Percentiles rank a stretch among this genome's conserved stretches.
These are phyloP conservation scores for Fusarium sp. DNA, from an alignment of 2,329 filamentous ascomycete genomes.

Conservation along the genomic window DNA sequence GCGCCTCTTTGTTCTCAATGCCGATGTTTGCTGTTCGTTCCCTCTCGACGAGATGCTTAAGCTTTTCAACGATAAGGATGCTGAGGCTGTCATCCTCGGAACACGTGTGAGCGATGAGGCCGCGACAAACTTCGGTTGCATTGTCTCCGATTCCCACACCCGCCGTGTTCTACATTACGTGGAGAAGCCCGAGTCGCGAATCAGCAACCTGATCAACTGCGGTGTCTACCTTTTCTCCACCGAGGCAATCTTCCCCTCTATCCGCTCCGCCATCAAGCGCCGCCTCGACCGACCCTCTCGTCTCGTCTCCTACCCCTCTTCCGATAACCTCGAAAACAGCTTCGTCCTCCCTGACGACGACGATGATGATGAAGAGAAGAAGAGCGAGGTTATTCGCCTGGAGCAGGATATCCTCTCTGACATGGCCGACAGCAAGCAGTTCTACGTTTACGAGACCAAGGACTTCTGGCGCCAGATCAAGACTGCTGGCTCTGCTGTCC, in stretches of 20 bases:
- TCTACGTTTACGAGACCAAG: slow-evolving; percentile 98
- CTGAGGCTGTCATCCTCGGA: slow-evolving; percentile 94
- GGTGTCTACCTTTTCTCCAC: slow-evolving; percentile 98
- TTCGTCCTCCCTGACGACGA: slow-evolving; percentile 58
- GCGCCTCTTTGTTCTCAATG: slow-evolving; percentile 96
- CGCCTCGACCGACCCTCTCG: slow-evolving; percentile 85
- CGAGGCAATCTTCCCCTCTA: slow-evolving; percentile 95
- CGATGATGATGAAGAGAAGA: slow-evolving; percentile 78
- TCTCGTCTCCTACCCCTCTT: slow-evolving; percentile 93
- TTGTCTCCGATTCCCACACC: slow-evolving; percentile 92
- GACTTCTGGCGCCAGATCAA: slow-evolving; percentile 99
- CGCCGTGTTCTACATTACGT: slow-evolving; percentile 98
- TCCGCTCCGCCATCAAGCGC: slow-evolving; percentile 93
- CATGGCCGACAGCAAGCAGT: slow-evolving; percentile 95
- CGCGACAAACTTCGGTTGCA: slow-evolving; percentile 96
- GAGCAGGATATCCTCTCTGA: slow-evolving; percentile 98
- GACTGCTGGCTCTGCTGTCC: slow-evolving; percentile 95
- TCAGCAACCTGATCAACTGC: slow-evolving; percentile 99
- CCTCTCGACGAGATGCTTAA: slow-evolving; percentile 95
- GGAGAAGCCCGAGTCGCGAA: slow-evolving; percentile 97
- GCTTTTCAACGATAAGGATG: slow-evolving; percentile 93
- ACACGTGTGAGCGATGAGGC: slow-evolving; percentile 91
- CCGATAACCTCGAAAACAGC: slow-evolving; percentile 84
- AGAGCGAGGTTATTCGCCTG: slow-evolving; percentile 88
- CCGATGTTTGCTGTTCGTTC: slow-evolving; percentile 98